These are phyloP conservation scores for Ramaria sp. DNA, from an alignment of 768 basidiomycete species.

Conservation along the genomic window DNA sequence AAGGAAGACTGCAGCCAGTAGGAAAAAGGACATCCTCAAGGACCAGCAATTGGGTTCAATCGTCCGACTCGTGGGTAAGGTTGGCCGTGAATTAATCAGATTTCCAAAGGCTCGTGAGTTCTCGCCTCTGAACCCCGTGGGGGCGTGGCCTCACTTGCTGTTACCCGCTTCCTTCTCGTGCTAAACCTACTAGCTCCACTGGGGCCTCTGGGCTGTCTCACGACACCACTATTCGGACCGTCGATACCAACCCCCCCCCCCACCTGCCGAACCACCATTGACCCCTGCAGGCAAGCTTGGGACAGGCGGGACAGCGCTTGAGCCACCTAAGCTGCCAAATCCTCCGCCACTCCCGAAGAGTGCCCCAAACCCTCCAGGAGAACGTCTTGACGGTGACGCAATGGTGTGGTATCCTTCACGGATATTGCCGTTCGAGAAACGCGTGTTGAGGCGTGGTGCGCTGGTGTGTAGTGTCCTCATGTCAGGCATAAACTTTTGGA, in stretches of 20 bases:
- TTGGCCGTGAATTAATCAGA: slow-evolving; percentile 29
- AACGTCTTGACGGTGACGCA: slow-evolving; percentile 69
- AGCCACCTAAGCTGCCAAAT: slow-evolving; percentile 25
- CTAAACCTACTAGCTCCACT: slow-evolving; percentile 64
- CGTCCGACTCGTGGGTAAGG: not conserved
- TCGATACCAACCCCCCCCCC: slow-evolving; percentile 27
- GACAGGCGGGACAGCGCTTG: slow-evolving; percentile 54
- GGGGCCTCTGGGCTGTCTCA: slow-evolving; percentile 81
- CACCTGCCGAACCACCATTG: slow-evolving; percentile 35
- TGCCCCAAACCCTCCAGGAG: slow-evolving; percentile 58
- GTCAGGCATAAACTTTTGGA: slow-evolving; percentile 99
- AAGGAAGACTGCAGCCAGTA: not conserved
- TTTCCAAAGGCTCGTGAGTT: slow-evolving; percentile 80
- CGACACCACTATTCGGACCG: slow-evolving; percentile 37
- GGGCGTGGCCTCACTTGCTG: slow-evolving; percentile 36
- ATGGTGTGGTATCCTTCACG: slow-evolving; percentile 81
- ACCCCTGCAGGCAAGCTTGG: slow-evolving; percentile 61
- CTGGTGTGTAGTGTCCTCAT: slow-evolving; percentile 79
- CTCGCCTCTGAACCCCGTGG: slow-evolving; percentile 73
- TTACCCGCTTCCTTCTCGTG: slow-evolving; percentile 33
- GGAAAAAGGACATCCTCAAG: not conserved
- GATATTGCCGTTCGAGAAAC: slow-evolving; percentile 83
- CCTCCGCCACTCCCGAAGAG: slow-evolving; percentile 48
- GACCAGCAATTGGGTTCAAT: not conserved
- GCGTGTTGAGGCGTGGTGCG: slow-evolving; percentile 67